Evolutionary conservation across 2,329 filamentous ascomycete species (phyloP).

Genomic region (Cordyceps cateniannulata): DNA sequence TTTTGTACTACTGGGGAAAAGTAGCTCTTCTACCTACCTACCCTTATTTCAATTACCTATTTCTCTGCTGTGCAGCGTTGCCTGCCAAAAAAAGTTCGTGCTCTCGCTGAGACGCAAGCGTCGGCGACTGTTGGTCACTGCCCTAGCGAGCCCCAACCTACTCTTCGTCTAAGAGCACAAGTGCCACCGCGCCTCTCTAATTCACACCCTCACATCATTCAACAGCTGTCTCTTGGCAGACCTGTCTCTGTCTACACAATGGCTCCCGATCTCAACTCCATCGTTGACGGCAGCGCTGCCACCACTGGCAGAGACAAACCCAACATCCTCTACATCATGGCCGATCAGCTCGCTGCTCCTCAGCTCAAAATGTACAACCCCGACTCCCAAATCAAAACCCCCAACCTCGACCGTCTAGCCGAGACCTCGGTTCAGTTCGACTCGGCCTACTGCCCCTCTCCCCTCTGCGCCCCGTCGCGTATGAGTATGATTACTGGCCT

Average conservation of each 20-base stretch:
- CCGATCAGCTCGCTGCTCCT: slow-evolving; percentile 87
- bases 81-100: slow-evolving; percentile 8
- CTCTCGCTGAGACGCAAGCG: not conserved
- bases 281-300: slow-evolving; percentile 40
- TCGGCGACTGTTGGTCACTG: not conserved
- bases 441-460: slow-evolving; percentile 89
- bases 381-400: slow-evolving; percentile 83
- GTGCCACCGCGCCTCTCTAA: slow-evolving; percentile 1
- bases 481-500: slow-evolving; percentile 94
- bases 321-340: slow-evolving; percentile 76
- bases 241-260: slow-evolving; percentile 33
- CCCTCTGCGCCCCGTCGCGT: slow-evolving; percentile 83
- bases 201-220: not conserved
- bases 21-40: slow-evolving; percentile 19
- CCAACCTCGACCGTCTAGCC: slow-evolving; percentile 78
- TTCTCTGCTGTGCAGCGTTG: slow-evolving; percentile 15
- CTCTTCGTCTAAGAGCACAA: slow-evolving; percentile 1
- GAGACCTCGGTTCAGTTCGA: slow-evolving; percentile 82
- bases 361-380: slow-evolving; percentile 88
- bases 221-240: not conserved
- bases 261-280: slow-evolving; percentile 69
- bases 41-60: slow-evolving; percentile 18
- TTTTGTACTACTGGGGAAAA: slow-evolving; percentile 12
- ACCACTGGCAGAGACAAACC: slow-evolving; percentile 24
- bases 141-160: not conserved